Percentiles rank a stretch among this genome's conserved stretches.
phyloP scores from a whole-genome alignment of 2,329 filamentous ascomycete genomes.

The Fulvia fulva region DNA sequence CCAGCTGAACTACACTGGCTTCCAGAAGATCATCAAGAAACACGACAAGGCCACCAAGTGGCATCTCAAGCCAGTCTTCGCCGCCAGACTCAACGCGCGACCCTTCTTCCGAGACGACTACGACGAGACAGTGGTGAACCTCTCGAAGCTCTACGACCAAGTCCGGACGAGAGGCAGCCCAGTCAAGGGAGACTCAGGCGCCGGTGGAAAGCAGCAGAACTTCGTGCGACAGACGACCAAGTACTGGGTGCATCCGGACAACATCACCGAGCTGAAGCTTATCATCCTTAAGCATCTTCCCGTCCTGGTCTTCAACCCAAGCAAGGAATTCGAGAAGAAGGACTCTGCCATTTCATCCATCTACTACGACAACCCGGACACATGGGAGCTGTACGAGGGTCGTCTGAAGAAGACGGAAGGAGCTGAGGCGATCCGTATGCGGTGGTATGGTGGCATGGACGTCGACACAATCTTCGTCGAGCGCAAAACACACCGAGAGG shows the following conservation, averaged over 20 bases:
- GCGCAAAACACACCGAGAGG: constrained; percentile 95
- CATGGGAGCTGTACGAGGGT: constrained; percentile 90
- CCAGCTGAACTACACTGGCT: constrained; percentile 96
- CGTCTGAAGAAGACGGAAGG: constrained; percentile 97
- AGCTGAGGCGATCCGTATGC: constrained; percentile 88
- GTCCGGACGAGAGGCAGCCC: constrained; percentile 92
- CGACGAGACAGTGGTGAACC: constrained; percentile 88
- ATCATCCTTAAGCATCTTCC: constrained; percentile 97
- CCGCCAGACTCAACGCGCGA: constrained; percentile 87
- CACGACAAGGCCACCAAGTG: constrained; percentile 92
- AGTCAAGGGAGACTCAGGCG: constrained; percentile 83
- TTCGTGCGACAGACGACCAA: constrained; percentile 97
- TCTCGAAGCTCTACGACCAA: constrained; percentile 91
- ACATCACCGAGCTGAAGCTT: constrained; percentile 96
- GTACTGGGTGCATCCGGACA: constrained; percentile 98
- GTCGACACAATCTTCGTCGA: constrained; percentile 94
- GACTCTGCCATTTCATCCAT: constrained; percentile 97
- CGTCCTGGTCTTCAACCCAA: constrained; percentile 93
- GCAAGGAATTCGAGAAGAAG: constrained; percentile 87
- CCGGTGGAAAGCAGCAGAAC: constrained; percentile 87
- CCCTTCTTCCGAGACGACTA: constrained; percentile 99
- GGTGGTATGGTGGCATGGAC: constrained; percentile 98
- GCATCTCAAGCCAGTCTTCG: constrained; percentile 94
- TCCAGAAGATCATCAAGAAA: constrained; percentile 99
- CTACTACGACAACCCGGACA: constrained; percentile 94